Evolutionary conservation across 768 basidiomycete genomes (phyloP), one percentile per base, ranked within the genome.

Genomic region (Auriculariales sp.): DNA sequence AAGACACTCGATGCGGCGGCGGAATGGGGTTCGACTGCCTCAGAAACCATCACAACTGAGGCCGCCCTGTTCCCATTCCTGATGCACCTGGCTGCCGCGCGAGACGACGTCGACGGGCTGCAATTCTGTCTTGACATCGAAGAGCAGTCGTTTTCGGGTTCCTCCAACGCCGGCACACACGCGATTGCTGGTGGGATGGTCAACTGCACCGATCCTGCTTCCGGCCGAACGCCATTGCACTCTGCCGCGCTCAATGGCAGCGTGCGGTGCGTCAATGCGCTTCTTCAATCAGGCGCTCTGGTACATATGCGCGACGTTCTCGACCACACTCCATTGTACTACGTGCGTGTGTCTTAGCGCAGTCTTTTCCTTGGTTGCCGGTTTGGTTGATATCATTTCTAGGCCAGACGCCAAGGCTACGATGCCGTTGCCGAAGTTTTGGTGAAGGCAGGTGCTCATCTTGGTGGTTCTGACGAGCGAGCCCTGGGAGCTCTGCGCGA

Each of bases 261-360:
- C 53, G 52, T 56, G 7, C 56, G 55, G 9, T 66, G 69, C 32
- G 65, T 70, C 32, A 60, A 60, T 28, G 58, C 74, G 28, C 65
- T 92, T 31, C 70, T 92, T 17, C 69, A 75, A 52, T 76, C 77
- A 0, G 89, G 89, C 3, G 86, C 88, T 1, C 67, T 88, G 12
- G 89, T 92, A 19, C 89, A 93, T 62, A 67, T 84, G 7, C 72
- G 90, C 49, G 90, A 93, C 61, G 60, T 64, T 1, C 69, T 91
- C 39, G 90, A 86, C 2, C 88, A 91, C 57, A 90, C 89, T 12
- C 74, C 86, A 3, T 67, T 91, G 14, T 91, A 90, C 63, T 84
- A 89, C 63, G 85, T 85, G 54, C 24, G 61, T 39, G 15, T 22
- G 27, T 32, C 34, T 24, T 25, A n/a, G 9, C 28, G 22, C 12